Evolutionary conservation across 1,284 basidiomycete species (phyloP).

Genomic region (Naganishia sp.): DNA sequence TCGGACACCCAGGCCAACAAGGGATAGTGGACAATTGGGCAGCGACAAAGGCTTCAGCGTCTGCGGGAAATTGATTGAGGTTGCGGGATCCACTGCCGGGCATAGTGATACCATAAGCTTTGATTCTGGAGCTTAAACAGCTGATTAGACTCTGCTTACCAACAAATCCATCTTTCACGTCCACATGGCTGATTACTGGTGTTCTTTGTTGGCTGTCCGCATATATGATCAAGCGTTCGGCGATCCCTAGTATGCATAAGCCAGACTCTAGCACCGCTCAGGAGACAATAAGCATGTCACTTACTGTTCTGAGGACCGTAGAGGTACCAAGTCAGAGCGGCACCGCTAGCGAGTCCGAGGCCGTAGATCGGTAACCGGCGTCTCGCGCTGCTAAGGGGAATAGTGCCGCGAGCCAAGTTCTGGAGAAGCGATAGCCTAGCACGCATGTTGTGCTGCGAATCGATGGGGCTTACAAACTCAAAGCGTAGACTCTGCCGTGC

Average conservation of each 20-base stretch:
- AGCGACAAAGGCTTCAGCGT: conserved; percentile 37
- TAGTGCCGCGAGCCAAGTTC: not conserved
- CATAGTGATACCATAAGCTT: conserved; percentile 12
- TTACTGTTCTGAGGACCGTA: conserved; percentile 3
- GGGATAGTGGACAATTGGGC: conserved; percentile 42
- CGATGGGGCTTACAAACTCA: too few species aligned
- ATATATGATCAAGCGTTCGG: conserved; percentile 12
- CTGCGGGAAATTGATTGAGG: conserved; percentile 48
- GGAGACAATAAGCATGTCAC: not conserved
- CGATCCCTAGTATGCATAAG: not conserved
- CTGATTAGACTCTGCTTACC: not conserved
- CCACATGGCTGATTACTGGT: not conserved
- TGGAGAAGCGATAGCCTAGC: not conserved
- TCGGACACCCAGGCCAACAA: conserved; percentile 59
- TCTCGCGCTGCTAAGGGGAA: not conserved
- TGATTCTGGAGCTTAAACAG: not conserved
- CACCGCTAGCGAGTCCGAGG: conserved; percentile 9
- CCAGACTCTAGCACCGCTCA: not conserved
- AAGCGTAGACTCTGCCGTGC: too few species aligned
- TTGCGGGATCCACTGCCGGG: conserved; percentile 47
- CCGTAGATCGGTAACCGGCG: conserved; percentile 4
- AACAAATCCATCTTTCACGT: conserved; percentile 16
- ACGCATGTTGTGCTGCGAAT: not conserved
- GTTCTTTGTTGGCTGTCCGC: conserved; percentile 14
- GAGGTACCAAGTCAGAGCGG: conserved; percentile 9